Conservation (phyloP, 768 basidiomycete genomes). For the Lentinula detonsa region DNA sequence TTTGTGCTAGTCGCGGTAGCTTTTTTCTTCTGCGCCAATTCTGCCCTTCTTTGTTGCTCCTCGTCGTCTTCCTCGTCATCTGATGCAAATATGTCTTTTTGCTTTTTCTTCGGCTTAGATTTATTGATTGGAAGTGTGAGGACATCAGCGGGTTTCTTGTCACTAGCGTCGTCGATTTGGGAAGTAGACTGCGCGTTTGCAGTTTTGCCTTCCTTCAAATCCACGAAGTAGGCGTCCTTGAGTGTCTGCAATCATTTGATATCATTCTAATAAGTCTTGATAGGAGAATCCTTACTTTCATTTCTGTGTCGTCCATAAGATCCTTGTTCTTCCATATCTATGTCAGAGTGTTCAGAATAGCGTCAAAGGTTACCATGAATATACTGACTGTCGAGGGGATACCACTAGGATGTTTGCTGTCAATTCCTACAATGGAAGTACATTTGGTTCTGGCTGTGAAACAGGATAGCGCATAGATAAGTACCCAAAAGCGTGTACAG, state of each 20-base stretch:
- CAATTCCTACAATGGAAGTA: slow-evolving; percentile 40
- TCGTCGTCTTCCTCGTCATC: slow-evolving; percentile 31
- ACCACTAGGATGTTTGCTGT: slow-evolving; percentile 74
- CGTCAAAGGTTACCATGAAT: neutral
- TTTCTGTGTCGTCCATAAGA: slow-evolving; percentile 53
- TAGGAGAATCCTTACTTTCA: slow-evolving; percentile 38
- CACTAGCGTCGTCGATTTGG: slow-evolving; percentile 13
- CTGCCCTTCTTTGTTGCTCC: slow-evolving; percentile 18
- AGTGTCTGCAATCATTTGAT: slow-evolving; percentile 37
- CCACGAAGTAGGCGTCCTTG: slow-evolving; percentile 56
- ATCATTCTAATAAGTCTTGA: neutral
- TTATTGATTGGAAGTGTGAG: slow-evolving; percentile 26
- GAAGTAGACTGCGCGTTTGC: slow-evolving; percentile 8
- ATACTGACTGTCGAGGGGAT: slow-evolving; percentile 58
- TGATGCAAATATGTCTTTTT: slow-evolving; percentile 53
- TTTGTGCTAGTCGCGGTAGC: slow-evolving; percentile 10
- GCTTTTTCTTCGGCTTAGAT: slow-evolving; percentile 43
- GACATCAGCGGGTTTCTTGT: neutral
- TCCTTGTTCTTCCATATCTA: slow-evolving; percentile 67
- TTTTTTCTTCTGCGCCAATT: slow-evolving; percentile 11
- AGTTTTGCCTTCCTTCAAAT: slow-evolving; percentile 18
- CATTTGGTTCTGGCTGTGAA: neutral
- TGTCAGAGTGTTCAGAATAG: slow-evolving; percentile 1
- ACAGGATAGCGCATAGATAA: slow-evolving; percentile 1
- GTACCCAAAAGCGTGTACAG: slow-evolving; percentile 60